Evolutionary conservation across 257 asterid genomes (phyloP).

Genomic region (Solanum dulcamara): DNA sequence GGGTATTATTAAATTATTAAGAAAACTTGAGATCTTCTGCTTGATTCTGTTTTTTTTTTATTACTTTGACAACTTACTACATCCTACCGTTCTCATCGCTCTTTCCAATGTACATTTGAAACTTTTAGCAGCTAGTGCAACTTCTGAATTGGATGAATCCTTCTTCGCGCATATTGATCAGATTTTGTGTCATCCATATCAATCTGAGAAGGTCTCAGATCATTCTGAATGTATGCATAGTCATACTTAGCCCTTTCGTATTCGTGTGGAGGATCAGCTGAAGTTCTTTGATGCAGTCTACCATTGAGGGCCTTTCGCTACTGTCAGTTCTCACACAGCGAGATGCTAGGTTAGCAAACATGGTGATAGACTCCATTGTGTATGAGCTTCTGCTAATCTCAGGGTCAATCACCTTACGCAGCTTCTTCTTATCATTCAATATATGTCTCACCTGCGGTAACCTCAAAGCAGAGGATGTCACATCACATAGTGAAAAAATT

Average conservation of each 20-base stretch:
- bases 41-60: background rate
- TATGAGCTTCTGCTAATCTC: constrained; percentile 74
- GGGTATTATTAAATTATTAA: background rate
- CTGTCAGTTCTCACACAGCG: constrained; percentile 72
- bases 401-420: constrained; percentile 69
- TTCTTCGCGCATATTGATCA: background rate
- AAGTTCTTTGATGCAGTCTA: constrained; percentile 66
- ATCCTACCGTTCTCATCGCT: background rate
- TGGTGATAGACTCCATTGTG: constrained; percentile 77
- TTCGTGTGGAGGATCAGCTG: constrained; percentile 53
- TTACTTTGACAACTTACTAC: background rate
- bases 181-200: background rate
- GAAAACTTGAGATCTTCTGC: background rate
- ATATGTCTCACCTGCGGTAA: constrained; percentile 64
- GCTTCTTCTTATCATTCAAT: constrained; percentile 74
- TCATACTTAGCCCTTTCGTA: constrained; percentile 52
- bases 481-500: background rate
- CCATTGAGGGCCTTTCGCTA: constrained; percentile 77
- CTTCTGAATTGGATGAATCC: background rate
- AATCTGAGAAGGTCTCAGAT: constrained; percentile 17
- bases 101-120: constrained; percentile 3
- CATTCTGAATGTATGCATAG: constrained; percentile 74
- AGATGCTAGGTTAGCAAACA: constrained; percentile 81
- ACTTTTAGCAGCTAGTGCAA: background rate
- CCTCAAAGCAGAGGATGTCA: constrained; percentile 2